phyloP scores from a whole-genome alignment of 2,329 filamentous ascomycete genomes.

The Apiospora malaysiana region DNA sequence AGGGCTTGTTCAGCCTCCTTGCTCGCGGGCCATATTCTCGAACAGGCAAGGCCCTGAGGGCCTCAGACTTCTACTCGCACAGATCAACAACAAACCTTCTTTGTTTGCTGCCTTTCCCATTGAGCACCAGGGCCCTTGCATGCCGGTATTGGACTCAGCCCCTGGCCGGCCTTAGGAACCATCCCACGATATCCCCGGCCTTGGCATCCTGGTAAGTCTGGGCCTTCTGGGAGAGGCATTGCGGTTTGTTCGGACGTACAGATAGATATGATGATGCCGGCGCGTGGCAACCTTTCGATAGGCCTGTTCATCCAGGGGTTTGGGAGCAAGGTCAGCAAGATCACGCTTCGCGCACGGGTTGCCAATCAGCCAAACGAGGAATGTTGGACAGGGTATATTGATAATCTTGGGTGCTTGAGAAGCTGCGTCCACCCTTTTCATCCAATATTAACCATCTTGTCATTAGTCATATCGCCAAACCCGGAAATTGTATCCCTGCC shows the following conservation, averaged over 20 bases:
- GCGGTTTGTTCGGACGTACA: neutral
- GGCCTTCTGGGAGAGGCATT: neutral
- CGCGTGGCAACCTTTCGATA: neutral
- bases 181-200: neutral
- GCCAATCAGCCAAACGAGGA: neutral
- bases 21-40: neutral
- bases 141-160: neutral
- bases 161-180: neutral
- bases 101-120: neutral
- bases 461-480: neutral
- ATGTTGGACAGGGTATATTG: neutral
- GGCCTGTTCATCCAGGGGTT: neutral
- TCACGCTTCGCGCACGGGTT: neutral
- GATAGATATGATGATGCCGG: neutral
- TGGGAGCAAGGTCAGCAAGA: neutral
- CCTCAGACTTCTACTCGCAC: neutral
- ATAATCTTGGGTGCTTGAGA: neutral
- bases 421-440: neutral
- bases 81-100: neutral
- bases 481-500: neutral
- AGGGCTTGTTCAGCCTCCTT: neutral
- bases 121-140: neutral
- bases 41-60: neutral
- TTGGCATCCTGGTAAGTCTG: neutral
- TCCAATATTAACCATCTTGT: neutral